A percentile compares a stretch with the other conserved stretches of the same genome.
These are phyloP conservation scores for Asterella californica DNA, from an alignment of 225 moss, liverwort and hornwort genomes.

Conservation along the genomic window DNA sequence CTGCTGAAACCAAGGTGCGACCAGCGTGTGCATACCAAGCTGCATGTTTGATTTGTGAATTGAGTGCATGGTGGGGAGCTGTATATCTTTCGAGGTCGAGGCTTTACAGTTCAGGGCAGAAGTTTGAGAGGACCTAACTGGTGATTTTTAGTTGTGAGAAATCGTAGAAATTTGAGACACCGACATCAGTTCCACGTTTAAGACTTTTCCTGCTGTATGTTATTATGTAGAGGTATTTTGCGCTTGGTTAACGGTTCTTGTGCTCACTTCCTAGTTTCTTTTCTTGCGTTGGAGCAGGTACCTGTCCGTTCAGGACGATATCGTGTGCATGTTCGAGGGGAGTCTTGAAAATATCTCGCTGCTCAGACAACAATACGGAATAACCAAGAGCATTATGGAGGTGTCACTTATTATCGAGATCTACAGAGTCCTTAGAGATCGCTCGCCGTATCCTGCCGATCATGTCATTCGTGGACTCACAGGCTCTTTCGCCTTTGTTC, in stretches of 20 bases:
- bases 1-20: conserved; percentile 73
- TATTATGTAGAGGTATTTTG: not conserved
- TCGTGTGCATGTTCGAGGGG: conserved; percentile 86
- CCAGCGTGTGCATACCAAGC: not conserved
- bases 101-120: too few species aligned
- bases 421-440: conserved; percentile 82
- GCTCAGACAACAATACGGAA: conserved; percentile 77
- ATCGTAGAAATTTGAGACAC: not conserved
- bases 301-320: conserved; percentile 70
- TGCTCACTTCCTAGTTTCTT: not conserved
- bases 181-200: too few species aligned
- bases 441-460: conserved; percentile 79
- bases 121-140: too few species aligned
- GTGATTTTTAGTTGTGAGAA: not conserved
- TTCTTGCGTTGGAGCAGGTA: conserved; percentile 35
- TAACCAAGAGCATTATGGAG: conserved; percentile 58
- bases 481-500: conserved; percentile 79
- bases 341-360: conserved; percentile 69
- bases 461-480: conserved; percentile 75
- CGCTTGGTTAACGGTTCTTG: not conserved
- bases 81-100: not conserved
- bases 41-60: not conserved
- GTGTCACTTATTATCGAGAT: conserved; percentile 81
- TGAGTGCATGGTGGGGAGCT: not conserved
- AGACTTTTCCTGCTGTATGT: too few species aligned